A percentile compares a stretch with the other conserved stretches of the same genome.
Conservation (phyloP, 352 stramenopile genomes). For the Plasmopara muralis region DNA sequence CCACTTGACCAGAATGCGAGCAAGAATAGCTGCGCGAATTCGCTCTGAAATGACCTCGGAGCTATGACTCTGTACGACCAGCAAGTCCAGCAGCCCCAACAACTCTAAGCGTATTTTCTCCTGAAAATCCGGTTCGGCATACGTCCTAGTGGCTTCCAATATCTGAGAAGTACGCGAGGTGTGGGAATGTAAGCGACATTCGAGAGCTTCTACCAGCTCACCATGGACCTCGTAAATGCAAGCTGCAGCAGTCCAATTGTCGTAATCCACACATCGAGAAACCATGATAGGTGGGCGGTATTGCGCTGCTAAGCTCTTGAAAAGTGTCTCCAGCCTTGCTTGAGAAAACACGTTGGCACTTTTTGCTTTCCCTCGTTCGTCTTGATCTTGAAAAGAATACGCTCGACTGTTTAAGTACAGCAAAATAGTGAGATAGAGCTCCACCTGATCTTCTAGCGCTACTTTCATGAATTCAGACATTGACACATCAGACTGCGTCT, state of each 20-base stretch:
- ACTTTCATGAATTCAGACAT: slow-evolving; percentile 40
- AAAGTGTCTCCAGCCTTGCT: slow-evolving; percentile 36
- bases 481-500: slow-evolving; percentile 29
- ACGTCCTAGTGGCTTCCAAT: not conserved
- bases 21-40: slow-evolving; percentile 61
- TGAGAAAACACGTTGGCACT: slow-evolving; percentile 36
- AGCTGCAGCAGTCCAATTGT: slow-evolving; percentile 73
- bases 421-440: slow-evolving; percentile 71
- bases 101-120: slow-evolving; percentile 58
- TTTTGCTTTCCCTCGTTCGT: slow-evolving; percentile 1
- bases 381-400: slow-evolving; percentile 4
- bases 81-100: slow-evolving; percentile 46
- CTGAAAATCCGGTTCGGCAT: slow-evolving; percentile 28
- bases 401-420: slow-evolving; percentile 41
- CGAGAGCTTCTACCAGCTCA: slow-evolving; percentile 77
- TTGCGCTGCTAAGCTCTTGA: slow-evolving; percentile 49
- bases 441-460: slow-evolving; percentile 48
- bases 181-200: slow-evolving; percentile 71
- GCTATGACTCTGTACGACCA: slow-evolving; percentile 47
- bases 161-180: slow-evolving; percentile 18
- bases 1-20: slow-evolving; percentile 78
- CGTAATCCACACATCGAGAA: slow-evolving; percentile 71
- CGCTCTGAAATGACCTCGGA: slow-evolving; percentile 28
- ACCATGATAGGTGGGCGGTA: slow-evolving; percentile 78
- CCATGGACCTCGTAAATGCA: slow-evolving; percentile 74